Evolutionary conservation across 345 rosid genomes (phyloP), one percentile per base, ranked within the genome.

Genomic region (Populus pruinosa): DNA sequence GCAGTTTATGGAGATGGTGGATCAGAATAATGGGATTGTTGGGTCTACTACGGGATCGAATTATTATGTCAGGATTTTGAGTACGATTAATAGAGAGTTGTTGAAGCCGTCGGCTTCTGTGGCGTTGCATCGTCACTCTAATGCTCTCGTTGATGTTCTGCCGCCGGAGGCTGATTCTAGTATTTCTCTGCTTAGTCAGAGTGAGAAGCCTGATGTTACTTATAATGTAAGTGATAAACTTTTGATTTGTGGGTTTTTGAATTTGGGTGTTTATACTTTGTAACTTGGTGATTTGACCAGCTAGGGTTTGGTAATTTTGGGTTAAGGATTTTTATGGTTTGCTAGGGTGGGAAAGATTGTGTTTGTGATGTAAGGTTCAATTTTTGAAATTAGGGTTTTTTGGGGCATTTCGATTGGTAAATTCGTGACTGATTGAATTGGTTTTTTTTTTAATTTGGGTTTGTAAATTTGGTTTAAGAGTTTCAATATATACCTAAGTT

Each of bases 1-100:
- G 7, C 99, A 96, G 83, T 96, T 96, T 85, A 96, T 96, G 99
- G 99, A 96, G 89, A 96, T 96, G 99, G 99, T 96, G 8, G 98
- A 96, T 83, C 96, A 91, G 87, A 96, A 93, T 85, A 91, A 96
- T 83, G 99, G 99, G 44, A 96, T 96, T 71, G 99, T 96, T 5
- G 99, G 99, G n/a, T 96, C 99, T 68, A 96, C 99, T 41, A 96
- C 99, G 2, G 99, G 99, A 2, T 96, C 99, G 43, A 96, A 96
- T 81, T 96, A 96, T 73, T 96, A 93, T 79, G 99, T 96, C 1
- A 79, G 99, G 76, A 96, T 93, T 76, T 87, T 96, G 67, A 96
- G 99, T 77, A 96, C 99, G 23, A 93, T 96, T 69, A 91, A 96
- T 76, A 84, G 99, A 59, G 99, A 96, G 82, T 90, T 88, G 8